Evolutionary conservation across 2,329 filamentous ascomycete species (phyloP).

Genomic region (Sporothrix pseudoabietina): DNA sequence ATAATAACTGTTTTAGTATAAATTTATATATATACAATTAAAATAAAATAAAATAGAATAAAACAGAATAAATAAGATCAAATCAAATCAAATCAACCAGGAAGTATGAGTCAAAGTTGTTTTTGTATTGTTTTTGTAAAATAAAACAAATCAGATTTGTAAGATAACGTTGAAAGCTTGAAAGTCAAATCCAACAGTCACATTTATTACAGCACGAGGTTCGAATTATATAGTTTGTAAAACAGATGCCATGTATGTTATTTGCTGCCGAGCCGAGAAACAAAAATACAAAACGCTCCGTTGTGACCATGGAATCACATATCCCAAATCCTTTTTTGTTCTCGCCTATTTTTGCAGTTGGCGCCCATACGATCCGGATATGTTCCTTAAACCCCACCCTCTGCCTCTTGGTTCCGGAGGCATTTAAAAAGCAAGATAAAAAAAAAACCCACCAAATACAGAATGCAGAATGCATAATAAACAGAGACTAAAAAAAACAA

Average conservation of each 20-base stretch:
- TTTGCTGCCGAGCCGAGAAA: neutral
- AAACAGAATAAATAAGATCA: too few species aligned
- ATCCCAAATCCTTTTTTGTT: slow-evolving; percentile 5
- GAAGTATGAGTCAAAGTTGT: too few species aligned
- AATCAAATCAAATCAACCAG: too few species aligned
- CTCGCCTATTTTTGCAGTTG: neutral
- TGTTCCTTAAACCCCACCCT: neutral
- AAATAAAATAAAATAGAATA: too few species aligned
- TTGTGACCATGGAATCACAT: neutral
- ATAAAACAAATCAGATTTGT: too few species aligned
- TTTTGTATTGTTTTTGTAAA: too few species aligned
- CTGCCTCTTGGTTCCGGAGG: neutral
- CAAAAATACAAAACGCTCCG: neutral
- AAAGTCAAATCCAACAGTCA: neutral
- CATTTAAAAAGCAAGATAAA: neutral
- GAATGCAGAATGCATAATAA: neutral
- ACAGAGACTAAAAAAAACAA: neutral
- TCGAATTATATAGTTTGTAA: neutral
- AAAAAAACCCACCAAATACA: slow-evolving; percentile 3
- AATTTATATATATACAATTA: too few species aligned
- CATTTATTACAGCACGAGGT: neutral
- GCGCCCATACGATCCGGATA: slow-evolving; percentile 4
- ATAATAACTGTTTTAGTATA: too few species aligned
- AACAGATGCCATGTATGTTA: slow-evolving; percentile 15
- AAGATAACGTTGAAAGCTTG: too few species aligned